phyloP scores from a whole-genome alignment of 2,329 filamentous ascomycete genomes.

The Xylariaceae sp. region DNA sequence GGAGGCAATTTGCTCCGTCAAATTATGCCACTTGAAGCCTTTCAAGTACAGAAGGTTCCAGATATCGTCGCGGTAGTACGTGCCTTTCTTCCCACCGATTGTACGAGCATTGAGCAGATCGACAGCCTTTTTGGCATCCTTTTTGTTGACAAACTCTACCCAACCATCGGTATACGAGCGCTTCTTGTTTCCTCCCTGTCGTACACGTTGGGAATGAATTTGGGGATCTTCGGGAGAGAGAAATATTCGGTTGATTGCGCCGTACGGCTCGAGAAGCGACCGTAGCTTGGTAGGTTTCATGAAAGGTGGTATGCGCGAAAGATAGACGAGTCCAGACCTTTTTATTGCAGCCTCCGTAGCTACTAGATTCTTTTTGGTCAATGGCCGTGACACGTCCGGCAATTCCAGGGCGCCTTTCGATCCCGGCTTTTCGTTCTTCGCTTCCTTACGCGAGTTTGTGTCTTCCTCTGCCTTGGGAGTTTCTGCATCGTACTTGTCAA shows the following conservation, averaged over 20 bases:
- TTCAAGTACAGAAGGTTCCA: conserved; percentile 83
- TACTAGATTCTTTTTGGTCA: conserved; percentile 70
- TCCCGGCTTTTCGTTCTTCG: conserved; percentile 29
- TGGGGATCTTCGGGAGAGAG: conserved; percentile 53
- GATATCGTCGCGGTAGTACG: conserved; percentile 82
- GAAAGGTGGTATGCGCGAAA: conserved; percentile 83
- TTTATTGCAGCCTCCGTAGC: conserved; percentile 65
- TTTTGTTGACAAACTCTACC: conserved; percentile 79
- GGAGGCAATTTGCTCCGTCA: conserved; percentile 76
- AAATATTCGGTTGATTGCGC: conserved; percentile 60
- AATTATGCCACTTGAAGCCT: conserved; percentile 77
- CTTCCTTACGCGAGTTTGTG: conserved; percentile 29
- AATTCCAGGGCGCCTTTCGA: conserved; percentile 42
- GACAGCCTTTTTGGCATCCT: conserved; percentile 74
- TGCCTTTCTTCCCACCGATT: conserved; percentile 82
- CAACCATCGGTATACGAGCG: conserved; percentile 81
- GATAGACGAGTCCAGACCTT: conserved; percentile 79
- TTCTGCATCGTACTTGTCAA: conserved; percentile 32
- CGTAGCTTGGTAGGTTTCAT: conserved; percentile 83
- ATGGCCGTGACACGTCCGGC: conserved; percentile 54
- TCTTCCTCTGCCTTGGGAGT: conserved; percentile 27
- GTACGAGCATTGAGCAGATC: conserved; percentile 76
- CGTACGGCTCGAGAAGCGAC: conserved; percentile 74
- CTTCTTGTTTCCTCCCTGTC: conserved; percentile 80
- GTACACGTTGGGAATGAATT: conserved; percentile 67